phyloP scores from a whole-genome alignment of 2,329 filamentous ascomycete genomes.

The Pseudocercospora macadamiae region DNA sequence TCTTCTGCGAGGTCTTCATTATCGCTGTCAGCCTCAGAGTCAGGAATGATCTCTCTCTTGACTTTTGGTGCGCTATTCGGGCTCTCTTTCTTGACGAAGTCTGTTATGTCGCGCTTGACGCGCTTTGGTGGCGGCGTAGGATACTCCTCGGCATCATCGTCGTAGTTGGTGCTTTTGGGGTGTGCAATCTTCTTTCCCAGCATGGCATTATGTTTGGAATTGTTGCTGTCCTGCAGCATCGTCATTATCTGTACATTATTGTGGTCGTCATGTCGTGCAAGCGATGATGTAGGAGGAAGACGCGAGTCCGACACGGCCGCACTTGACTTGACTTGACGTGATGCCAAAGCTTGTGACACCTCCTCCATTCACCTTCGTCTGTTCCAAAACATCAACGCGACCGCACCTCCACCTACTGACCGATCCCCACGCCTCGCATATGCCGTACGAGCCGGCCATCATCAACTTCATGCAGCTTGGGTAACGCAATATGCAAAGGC shows the following conservation, averaged over 20 bases:
- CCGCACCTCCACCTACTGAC: too few relatives aligned
- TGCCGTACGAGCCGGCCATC: too few relatives aligned
- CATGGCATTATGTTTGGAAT: constrained; percentile 54
- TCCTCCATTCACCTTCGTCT: too few relatives aligned
- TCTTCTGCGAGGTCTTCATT: constrained; percentile 29
- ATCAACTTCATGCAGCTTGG: too few relatives aligned
- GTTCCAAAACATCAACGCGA: too few relatives aligned
- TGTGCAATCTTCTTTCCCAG: constrained; percentile 48
- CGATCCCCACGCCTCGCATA: too few relatives aligned
- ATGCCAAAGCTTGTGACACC: too few relatives aligned
- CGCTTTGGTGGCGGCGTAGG: constrained; percentile 46
- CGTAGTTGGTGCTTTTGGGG: constrained; percentile 49
- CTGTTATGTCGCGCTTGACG: constrained; percentile 37
- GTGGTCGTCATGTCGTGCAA: background rate
- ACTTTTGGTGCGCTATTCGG: constrained; percentile 26
- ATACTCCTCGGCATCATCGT: constrained; percentile 41
- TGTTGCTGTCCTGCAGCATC: constrained; percentile 44
- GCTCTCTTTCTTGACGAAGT: constrained; percentile 28
- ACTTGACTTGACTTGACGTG: background rate
- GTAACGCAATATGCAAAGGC: too few relatives aligned
- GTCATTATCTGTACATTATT: background rate
- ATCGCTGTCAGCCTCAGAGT: constrained; percentile 39
- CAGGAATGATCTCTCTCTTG: constrained; percentile 30
- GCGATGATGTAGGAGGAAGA: background rate
- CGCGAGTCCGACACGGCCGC: background rate